Evolutionary conservation across 1,284 basidiomycete species (phyloP).

Genomic region (Tilletia caries): DNA sequence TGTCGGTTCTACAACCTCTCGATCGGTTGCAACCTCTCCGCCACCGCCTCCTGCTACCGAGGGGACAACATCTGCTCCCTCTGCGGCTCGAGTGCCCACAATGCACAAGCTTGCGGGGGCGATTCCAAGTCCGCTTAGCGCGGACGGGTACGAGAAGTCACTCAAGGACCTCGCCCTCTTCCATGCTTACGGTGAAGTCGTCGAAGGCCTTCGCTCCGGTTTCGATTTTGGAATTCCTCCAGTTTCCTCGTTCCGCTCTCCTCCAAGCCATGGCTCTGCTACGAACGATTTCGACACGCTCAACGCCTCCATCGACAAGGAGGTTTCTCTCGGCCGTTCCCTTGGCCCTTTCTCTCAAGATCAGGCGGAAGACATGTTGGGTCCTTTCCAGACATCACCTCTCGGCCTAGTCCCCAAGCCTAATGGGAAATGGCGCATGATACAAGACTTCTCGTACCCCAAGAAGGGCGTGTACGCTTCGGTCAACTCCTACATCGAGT

Average conservation of each 20-base stretch:
- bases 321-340: background rate
- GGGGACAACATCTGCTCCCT: background rate
- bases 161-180: background rate
- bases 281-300: background rate
- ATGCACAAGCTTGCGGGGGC: background rate
- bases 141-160: background rate
- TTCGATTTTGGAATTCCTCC: conserved; percentile 3
- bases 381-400: background rate
- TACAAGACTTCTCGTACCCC: background rate
- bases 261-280: background rate
- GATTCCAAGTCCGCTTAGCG: background rate
- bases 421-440: background rate
- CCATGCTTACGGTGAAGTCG: background rate
- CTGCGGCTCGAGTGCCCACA: background rate
- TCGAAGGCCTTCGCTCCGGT: background rate
- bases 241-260: background rate
- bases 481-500: background rate
- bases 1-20: background rate
- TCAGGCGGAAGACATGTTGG: background rate
- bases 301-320: background rate
- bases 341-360: background rate
- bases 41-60: background rate
- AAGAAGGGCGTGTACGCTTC: background rate
- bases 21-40: background rate
- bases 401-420: background rate